Evolutionary conservation across 495 filamentous ascomycete species (phyloP), one percentile per base, ranked within the genome.

Genomic region (Xylaria flabelliformis): DNA sequence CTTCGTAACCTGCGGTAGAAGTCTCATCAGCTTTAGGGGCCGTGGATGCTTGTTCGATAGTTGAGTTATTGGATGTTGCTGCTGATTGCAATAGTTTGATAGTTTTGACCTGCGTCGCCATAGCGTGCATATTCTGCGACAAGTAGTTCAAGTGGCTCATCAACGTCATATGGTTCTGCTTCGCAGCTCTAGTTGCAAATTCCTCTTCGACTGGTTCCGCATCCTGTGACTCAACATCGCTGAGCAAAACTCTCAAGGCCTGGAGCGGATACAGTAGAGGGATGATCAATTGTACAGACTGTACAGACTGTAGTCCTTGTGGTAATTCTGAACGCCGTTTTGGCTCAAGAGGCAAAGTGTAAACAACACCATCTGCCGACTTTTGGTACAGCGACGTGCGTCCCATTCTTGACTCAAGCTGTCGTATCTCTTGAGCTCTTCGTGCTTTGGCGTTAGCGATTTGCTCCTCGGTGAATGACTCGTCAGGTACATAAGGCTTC

Each of bases 361-460:
- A 97, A 9, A 87, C 86, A 48, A 90, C 80, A 17, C 91, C 91
- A 81, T 97, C 91, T 51, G 85, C 80, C 17, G 90, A 90, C 73
- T 91, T 95, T 32, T 88, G 85, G 76, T 92, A 97, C 34, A 88
- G 75, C 2, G 90, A 88, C 29, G 91, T 75, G 73, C 91, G 84
- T 36, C 90, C 88, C 82, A 97, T 88, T n/a, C 94, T 87, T 24
- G 93, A 88, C 80, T 97, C 93, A 0, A 97, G 85, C 72, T 94
- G 93, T 44, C 90, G 86, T 44, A 86, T 89, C 77, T 96, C 93
- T 59, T 83, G 78, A 13, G 89, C 84, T 63, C 94, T 86, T 66
- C 88, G 86, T 44, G 87, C 86, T 72, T 88, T 87, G n/a, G 92
- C 94, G 36, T 85, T 81, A 3, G 80, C 81, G 58, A 86, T 90